Conservation (phyloP, 2,329 filamentous ascomycete species). For the Aspergillus sp. region DNA sequence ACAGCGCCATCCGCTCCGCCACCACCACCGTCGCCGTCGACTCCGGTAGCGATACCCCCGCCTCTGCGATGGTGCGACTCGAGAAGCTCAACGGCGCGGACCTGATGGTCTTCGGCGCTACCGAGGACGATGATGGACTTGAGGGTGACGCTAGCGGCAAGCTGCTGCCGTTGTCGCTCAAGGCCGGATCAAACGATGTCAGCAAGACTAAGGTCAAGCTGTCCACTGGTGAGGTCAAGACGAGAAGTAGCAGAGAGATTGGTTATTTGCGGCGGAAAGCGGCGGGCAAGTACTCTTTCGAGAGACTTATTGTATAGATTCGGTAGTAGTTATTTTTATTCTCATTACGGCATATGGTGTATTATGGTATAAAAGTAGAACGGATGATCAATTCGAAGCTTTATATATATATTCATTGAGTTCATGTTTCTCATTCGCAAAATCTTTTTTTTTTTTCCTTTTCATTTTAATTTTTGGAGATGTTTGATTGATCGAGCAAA, state of each 20-base stretch:
- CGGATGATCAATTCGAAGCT: neutral
- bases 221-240: constrained; percentile 69
- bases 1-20: constrained; percentile 25
- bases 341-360: neutral
- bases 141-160: constrained; percentile 38
- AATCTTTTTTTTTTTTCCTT: too few species aligned
- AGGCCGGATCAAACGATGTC: constrained; percentile 52
- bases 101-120: constrained; percentile 34
- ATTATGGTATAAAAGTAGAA: constrained; percentile 4
- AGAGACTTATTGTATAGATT: constrained; percentile 67
- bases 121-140: constrained; percentile 31
- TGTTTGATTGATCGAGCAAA: too few species aligned
- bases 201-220: constrained; percentile 54
- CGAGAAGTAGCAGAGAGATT: constrained; percentile 70
- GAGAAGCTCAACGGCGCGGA: constrained; percentile 45
- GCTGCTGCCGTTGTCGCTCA: constrained; percentile 73
- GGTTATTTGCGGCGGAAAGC: constrained; percentile 76
- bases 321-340: neutral
- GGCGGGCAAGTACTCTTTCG: constrained; percentile 79
- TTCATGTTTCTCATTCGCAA: neutral
- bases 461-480: too few species aligned
- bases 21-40: neutral
- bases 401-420: too few species aligned
- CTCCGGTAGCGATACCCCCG: constrained; percentile 2
- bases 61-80: constrained; percentile 30